These are phyloP conservation scores for Ceratocystis albifundus DNA, from an alignment of 2,329 filamentous ascomycete species.

Conservation along the genomic window DNA sequence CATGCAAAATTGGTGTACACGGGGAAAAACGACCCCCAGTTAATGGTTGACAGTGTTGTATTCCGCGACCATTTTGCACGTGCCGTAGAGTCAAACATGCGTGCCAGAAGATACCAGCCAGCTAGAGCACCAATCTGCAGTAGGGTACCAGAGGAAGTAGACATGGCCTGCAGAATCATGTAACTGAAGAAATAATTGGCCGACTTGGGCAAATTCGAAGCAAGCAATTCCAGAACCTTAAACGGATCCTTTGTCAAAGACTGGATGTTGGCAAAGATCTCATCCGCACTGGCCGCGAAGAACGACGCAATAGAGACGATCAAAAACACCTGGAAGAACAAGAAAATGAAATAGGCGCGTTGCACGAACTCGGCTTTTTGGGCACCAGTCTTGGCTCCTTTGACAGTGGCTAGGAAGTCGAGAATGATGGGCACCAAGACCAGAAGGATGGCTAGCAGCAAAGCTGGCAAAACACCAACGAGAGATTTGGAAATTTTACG, in stretches of 20 bases:
- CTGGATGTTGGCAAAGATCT: constrained; percentile 45
- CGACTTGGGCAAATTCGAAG: constrained; percentile 67
- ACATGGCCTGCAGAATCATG: constrained; percentile 88
- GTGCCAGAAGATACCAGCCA: constrained; percentile 70
- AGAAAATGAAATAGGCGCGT: constrained; percentile 81
- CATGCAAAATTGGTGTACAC: constrained; percentile 95
- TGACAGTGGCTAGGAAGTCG: constrained; percentile 56
- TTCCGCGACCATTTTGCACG: constrained; percentile 77
- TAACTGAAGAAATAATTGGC: constrained; percentile 98
- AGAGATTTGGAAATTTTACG: constrained; percentile 53
- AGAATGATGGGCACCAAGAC: constrained; percentile 72
- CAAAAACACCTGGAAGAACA: constrained; percentile 90
- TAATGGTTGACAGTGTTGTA: constrained; percentile 61
- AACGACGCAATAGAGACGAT: constrained; percentile 78
- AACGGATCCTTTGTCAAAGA: constrained; percentile 44
- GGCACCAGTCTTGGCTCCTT: constrained; percentile 73
- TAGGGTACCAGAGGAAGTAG: constrained; percentile 78
- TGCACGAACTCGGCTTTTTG: constrained; percentile 75
- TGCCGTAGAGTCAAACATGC: constrained; percentile 70
- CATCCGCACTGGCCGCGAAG: constrained; percentile 50
- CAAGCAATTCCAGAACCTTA: constrained; percentile 56
- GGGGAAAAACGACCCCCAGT: constrained; percentile 90
- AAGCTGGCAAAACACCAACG: constrained; percentile 75
- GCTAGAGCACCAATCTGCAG: constrained; percentile 71
- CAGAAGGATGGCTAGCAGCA: constrained; percentile 65